Percentiles rank a stretch among this genome's conserved stretches.
Evolutionary conservation across 495 filamentous ascomycete species (phyloP).

Genomic region (Pseudomonodictys pantanalensis): DNA sequence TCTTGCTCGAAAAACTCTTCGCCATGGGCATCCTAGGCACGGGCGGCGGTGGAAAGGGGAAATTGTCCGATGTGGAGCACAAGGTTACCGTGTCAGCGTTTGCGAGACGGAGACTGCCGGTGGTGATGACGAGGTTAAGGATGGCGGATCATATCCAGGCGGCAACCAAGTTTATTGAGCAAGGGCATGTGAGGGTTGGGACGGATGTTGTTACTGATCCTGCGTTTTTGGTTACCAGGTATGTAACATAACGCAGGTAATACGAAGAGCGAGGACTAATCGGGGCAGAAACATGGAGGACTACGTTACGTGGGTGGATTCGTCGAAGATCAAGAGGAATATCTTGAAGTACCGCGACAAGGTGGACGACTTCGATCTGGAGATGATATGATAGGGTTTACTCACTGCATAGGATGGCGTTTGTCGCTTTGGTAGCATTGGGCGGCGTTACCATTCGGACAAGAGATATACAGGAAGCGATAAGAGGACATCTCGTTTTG

Average conservation of each 20-base stretch:
- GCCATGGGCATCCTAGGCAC: constrained; percentile 76
- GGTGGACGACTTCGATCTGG: constrained; percentile 91
- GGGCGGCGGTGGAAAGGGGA: constrained; percentile 48
- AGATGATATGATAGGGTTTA: constrained; percentile 7
- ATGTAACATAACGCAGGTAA: constrained; percentile 25
- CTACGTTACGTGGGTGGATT: constrained; percentile 94
- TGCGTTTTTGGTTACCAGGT: constrained; percentile 67
- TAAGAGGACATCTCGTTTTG: too few species aligned
- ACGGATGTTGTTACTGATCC: constrained; percentile 88
- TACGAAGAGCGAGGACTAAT: constrained; percentile 36
- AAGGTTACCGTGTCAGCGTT: constrained; percentile 83
- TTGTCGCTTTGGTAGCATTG: background rate
- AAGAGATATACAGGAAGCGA: too few species aligned
- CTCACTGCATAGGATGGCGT: background rate
- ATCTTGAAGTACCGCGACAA: constrained; percentile 92
- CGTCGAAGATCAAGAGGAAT: constrained; percentile 93
- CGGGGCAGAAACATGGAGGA: constrained; percentile 75
- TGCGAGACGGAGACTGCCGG: constrained; percentile 72
- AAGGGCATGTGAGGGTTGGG: constrained; percentile 92
- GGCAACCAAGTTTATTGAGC: constrained; percentile 83
- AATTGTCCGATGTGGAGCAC: constrained; percentile 79
- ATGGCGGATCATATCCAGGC: constrained; percentile 88
- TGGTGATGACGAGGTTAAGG: constrained; percentile 80
- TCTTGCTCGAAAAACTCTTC: constrained; percentile 83
- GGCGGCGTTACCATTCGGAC: too few species aligned